Evolutionary conservation across 2,329 filamentous ascomycete genomes (phyloP).

Genomic region (Venturia aucupariae): DNA sequence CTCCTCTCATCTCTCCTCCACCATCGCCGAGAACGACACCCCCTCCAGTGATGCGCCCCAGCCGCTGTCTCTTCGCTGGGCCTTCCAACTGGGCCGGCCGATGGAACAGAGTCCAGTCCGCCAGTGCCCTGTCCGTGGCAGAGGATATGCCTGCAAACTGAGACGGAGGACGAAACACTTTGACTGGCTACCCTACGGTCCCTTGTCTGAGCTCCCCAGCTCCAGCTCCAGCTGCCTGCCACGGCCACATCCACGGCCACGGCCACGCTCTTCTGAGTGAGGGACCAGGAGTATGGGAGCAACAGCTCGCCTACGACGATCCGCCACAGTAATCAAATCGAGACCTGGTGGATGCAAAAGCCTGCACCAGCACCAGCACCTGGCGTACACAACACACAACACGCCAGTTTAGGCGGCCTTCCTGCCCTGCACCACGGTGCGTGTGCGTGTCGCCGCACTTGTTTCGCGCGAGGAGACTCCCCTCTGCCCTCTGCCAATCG

Average conservation of each 20-base stretch:
- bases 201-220: background rate
- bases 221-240: no score
- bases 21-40: background rate
- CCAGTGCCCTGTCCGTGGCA: background rate
- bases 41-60: conserved; percentile 4
- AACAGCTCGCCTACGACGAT: background rate
- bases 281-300: background rate
- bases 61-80: background rate
- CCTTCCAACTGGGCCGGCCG: background rate
- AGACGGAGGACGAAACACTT: conserved; percentile 5
- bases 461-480: background rate
- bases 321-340: conserved; percentile 7
- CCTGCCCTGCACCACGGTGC: conserved; percentile 3
- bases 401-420: background rate
- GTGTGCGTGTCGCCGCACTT: conserved; percentile 3
- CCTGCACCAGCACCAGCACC: background rate
- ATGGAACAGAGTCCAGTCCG: background rate
- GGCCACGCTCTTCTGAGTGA: no score
- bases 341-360: background rate
- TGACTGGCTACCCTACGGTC: background rate
- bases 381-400: background rate
- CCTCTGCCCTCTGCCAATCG: background rate
- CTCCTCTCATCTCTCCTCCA: background rate
- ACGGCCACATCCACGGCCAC: no score
- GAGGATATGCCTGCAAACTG: background rate